phyloP scores from a whole-genome alignment of 2,329 filamentous ascomycete species.

The Westerdykella sp. region DNA sequence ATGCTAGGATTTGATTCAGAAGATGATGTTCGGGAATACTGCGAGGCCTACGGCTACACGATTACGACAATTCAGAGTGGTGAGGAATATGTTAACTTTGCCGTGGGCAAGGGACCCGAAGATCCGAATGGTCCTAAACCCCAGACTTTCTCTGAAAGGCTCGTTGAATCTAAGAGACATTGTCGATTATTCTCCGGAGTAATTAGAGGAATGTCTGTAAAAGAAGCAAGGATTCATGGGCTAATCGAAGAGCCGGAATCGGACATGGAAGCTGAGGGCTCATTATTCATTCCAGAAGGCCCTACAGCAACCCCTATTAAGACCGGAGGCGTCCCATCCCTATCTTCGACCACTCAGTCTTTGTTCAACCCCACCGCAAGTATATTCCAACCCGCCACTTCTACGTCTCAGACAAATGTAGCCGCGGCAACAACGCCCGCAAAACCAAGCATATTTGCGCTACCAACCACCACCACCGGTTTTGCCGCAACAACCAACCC shows the following conservation, averaged over 20 bases:
- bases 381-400: constrained; percentile 11
- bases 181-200: constrained; percentile 51
- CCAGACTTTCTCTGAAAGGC: constrained; percentile 48
- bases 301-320: constrained; percentile 4
- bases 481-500: constrained; percentile 7
- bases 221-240: constrained; percentile 44
- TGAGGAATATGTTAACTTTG: constrained; percentile 48
- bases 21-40: constrained; percentile 50
- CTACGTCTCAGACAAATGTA: too few species aligned
- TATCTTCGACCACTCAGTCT: not conserved
- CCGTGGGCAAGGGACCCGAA: constrained; percentile 34
- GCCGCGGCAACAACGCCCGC: too few species aligned
- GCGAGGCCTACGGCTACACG: constrained; percentile 48
- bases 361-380: constrained; percentile 13
- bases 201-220: constrained; percentile 51
- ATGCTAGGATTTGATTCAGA: constrained; percentile 52
- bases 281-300: constrained; percentile 39
- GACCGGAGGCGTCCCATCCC: constrained; percentile 2
- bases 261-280: constrained; percentile 28
- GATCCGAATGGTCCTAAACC: constrained; percentile 28
- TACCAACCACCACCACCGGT: constrained; percentile 2
- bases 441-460: constrained; percentile 2
- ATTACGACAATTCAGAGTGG: constrained; percentile 44
- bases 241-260: constrained; percentile 43
- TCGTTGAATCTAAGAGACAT: constrained; percentile 55